Base-by-base conservation (phyloP, 371 early-diverging fungal species). In the Choanephora cucurbitarum region DNA sequence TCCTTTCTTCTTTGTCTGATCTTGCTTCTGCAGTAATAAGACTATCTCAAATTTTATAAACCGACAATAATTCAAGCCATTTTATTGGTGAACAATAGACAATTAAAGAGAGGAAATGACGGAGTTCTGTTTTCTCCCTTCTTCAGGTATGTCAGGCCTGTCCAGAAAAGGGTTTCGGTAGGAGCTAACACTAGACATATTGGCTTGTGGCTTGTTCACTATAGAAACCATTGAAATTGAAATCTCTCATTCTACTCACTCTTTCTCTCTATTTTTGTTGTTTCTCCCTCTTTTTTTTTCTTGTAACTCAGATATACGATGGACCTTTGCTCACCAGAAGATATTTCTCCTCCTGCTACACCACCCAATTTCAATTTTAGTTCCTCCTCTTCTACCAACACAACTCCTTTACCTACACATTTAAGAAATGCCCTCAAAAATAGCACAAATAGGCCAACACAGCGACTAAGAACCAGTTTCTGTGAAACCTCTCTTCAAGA, bases 291-390 rank as follows among this genome's bases (percentile, higher is more conserved):
- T 42, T 24, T 52, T 52, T 41, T 18, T 15, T 7, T 37, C 11
- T 7, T 28, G 7, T 7, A 28, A 28, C 37, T 37, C 37, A 37
- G 34, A 49, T 18, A 44, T 24, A 58, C 24, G 21, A 60, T 58
- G 59, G 47, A 60, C 11, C n/a, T 49, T 13, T 60, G 37, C 33
- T 44, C 57, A 22, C 43, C 67, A 24, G 74, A 77, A 49, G 73
- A 77, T 53, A 69, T 77, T 24, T 71, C 72, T 33, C 77, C 77
- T 61, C 77, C 77, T 40, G 77, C 77, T 5, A 77, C 77, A 21
- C 77, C 77, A n/a, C 77, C 77, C 21, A 73, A 62, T 14, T 73
- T 69, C 21, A 58, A 56, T 40, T 64, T 62, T 52, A 51, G 47
- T 15, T 46, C 51, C 37, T 49, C 59, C 34, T 57, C 67, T 19